Conservation (phyloP, 2,329 filamentous ascomycete genomes). For the Amesomyces nigricolor region DNA sequence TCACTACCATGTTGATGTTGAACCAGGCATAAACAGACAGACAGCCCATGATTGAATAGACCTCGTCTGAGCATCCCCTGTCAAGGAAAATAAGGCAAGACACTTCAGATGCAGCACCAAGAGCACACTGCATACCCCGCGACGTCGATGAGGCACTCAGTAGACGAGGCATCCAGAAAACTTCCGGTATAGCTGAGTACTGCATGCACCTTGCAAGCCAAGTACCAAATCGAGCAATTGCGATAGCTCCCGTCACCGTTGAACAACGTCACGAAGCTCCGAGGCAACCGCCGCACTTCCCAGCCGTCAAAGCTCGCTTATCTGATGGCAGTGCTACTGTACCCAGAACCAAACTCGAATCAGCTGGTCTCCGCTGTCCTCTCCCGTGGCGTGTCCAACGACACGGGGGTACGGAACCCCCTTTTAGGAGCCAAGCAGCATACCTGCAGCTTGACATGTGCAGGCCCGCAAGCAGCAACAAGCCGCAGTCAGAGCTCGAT, state of each 20-base stretch:
- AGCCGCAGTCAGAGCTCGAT: background rate
- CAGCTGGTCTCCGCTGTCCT: background rate
- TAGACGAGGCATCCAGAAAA: constrained; percentile 5
- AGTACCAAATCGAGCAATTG: background rate
- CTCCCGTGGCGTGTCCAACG: background rate
- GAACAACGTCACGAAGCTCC: background rate
- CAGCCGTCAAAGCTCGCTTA: background rate
- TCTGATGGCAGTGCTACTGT: background rate
- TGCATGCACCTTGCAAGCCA: background rate
- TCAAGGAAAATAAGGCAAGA: background rate
- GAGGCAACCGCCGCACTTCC: background rate
- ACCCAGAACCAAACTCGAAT: background rate
- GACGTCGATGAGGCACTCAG: background rate
- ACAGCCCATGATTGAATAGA: background rate
- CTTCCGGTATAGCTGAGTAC: background rate
- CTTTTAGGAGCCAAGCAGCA: background rate
- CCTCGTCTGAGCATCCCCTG: background rate
- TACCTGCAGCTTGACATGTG: background rate
- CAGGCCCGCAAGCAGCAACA: background rate
- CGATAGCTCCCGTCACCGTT: background rate
- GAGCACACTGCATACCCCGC: background rate
- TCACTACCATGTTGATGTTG: background rate
- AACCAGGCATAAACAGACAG: background rate
- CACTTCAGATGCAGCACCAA: background rate
- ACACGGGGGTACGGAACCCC: background rate